Conservation (phyloP, 1,284 basidiomycete species). For the Porodaedalea pini region DNA sequence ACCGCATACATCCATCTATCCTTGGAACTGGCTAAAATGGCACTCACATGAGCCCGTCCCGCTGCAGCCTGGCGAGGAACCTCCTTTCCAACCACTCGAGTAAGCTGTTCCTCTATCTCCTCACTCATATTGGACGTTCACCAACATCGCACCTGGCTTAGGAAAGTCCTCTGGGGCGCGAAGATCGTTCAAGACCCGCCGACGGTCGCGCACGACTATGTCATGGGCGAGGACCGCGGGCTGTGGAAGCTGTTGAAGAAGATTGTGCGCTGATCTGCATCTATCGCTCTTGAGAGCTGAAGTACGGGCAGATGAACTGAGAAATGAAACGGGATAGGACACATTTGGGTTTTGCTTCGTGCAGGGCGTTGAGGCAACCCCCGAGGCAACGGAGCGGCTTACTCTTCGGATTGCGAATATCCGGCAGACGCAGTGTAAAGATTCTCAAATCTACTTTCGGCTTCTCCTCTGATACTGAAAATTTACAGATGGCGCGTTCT, state of each 20-base stretch:
- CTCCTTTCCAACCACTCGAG: slow-evolving; percentile 8
- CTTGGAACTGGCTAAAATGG: slow-evolving; percentile 78
- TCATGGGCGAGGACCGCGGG: slow-evolving; percentile 70
- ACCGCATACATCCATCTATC: slow-evolving; percentile 75
- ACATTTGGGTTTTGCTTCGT: slow-evolving; percentile 90
- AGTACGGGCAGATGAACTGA: not conserved
- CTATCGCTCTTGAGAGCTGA: not conserved
- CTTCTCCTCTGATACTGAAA: slow-evolving; percentile 5
- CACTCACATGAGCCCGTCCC: slow-evolving; percentile 73
- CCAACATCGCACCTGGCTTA: not conserved
- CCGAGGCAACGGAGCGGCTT: slow-evolving; percentile 83
- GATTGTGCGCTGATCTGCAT: slow-evolving; percentile 47
- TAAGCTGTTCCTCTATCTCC: slow-evolving; percentile 2
- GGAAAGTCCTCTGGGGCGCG: slow-evolving; percentile 79
- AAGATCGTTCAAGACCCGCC: slow-evolving; percentile 78
- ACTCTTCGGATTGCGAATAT: slow-evolving; percentile 82
- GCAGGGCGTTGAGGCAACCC: slow-evolving; percentile 73
- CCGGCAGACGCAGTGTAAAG: slow-evolving; percentile 87
- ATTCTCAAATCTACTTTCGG: slow-evolving; percentile 7
- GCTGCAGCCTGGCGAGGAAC: slow-evolving; percentile 41
- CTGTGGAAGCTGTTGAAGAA: slow-evolving; percentile 81
- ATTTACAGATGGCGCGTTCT: slow-evolving; percentile 80
- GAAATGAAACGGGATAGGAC: slow-evolving; percentile 46
- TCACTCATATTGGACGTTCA: not conserved
- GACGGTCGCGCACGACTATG: slow-evolving; percentile 69